Percentiles rank a stretch among this genome's conserved stretches.
Evolutionary conservation across 208 protist genomes (phyloP).

Genomic region (Acanthamoeba culbertsoni): DNA sequence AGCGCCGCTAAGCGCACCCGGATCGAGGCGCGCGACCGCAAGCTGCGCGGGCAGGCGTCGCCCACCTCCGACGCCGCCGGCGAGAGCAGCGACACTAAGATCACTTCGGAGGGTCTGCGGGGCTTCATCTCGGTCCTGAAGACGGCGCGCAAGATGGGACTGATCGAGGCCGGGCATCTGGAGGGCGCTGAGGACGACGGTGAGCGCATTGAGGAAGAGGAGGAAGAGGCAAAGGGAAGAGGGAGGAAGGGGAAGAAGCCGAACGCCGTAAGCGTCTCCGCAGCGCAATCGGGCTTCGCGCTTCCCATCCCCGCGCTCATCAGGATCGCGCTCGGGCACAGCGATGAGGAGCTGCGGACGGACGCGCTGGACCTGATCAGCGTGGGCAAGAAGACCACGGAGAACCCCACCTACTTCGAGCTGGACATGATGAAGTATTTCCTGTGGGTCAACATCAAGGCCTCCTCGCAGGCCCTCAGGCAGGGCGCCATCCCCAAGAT

Average conservation of each 20-base stretch:
- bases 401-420: slow-evolving; percentile 23
- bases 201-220: background rate
- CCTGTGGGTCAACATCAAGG: slow-evolving; percentile 3
- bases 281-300: background rate
- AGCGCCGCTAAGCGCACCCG: background rate
- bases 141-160: slow-evolving; percentile 26
- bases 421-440: background rate
- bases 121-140: slow-evolving; percentile 39
- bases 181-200: background rate
- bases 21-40: background rate
- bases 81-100: background rate
- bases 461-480: background rate
- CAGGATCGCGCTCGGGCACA: background rate
- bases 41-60: background rate
- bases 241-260: background rate
- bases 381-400: background rate
- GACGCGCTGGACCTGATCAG: slow-evolving; percentile 21
- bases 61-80: background rate
- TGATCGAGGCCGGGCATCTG: background rate
- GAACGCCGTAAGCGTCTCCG: background rate
- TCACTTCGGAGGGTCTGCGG: background rate
- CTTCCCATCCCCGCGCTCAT: background rate
- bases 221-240: background rate
- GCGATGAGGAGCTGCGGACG: background rate
- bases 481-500: background rate